Conservation (phyloP, 2,329 filamentous ascomycete genomes). For the Aureobasidium sp. region DNA sequence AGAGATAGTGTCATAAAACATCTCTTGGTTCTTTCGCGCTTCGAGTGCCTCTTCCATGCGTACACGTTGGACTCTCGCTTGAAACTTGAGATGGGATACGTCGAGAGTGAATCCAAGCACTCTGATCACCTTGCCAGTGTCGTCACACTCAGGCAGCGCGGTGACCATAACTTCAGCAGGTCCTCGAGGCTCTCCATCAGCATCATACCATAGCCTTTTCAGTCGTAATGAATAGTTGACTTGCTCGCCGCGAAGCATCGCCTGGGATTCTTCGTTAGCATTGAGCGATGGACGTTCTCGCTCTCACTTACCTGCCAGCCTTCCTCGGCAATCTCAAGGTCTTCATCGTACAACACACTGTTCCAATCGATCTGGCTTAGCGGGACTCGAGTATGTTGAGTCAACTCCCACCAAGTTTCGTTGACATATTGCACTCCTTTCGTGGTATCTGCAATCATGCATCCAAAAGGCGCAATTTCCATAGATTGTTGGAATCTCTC, state of each 20-base stretch:
- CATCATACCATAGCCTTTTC: constrained; percentile 29
- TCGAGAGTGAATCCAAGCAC: constrained; percentile 30
- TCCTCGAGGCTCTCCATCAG: constrained; percentile 13
- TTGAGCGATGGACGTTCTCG: not conserved
- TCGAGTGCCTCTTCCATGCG: constrained; percentile 31
- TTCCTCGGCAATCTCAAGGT: constrained; percentile 28
- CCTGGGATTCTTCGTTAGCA: not conserved
- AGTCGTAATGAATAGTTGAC: constrained; percentile 32
- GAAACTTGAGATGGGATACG: constrained; percentile 29
- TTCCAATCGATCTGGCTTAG: constrained; percentile 26
- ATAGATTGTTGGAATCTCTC: constrained; percentile 21
- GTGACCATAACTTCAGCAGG: constrained; percentile 28
- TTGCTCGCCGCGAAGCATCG: constrained; percentile 3
- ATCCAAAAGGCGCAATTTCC: constrained; percentile 31
- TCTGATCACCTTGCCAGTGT: constrained; percentile 24
- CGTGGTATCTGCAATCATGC: constrained; percentile 23
- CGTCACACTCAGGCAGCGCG: constrained; percentile 28
- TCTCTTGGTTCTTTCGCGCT: constrained; percentile 29
- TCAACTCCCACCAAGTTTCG: constrained; percentile 14
- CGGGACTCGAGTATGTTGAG: constrained; percentile 1
- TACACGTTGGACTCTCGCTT: constrained; percentile 25
- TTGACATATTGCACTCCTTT: constrained; percentile 13
- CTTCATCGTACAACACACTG: constrained; percentile 23
- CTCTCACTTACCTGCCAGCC: constrained; percentile 27
- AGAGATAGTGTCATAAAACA: constrained; percentile 11